These are phyloP conservation scores for Pythium pyrilobum DNA, from an alignment of 352 stramenopile genomes.

Conservation along the genomic window DNA sequence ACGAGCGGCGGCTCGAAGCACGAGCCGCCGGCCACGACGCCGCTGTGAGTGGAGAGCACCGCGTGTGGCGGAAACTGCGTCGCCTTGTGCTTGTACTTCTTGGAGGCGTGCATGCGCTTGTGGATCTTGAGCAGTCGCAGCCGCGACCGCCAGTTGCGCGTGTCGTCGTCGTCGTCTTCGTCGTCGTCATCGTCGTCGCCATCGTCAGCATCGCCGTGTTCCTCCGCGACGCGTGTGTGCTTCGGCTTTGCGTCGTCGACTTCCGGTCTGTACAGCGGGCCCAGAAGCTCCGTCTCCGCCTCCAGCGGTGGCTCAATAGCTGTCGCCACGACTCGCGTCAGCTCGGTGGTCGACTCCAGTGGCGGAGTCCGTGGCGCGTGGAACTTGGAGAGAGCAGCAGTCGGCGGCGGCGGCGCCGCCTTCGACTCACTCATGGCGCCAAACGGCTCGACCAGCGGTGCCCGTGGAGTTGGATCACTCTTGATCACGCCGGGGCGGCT, in stretches of 20 bases:
- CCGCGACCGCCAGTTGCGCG: constrained; percentile 7
- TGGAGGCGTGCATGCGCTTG: not conserved
- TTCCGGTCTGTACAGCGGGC: no score
- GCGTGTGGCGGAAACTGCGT: no score
- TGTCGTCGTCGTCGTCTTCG: not conserved
- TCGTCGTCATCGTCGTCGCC: not conserved
- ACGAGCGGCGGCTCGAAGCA: not conserved
- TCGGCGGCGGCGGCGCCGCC: no score
- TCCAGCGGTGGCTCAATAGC: no score
- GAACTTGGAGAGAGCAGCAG: no score
- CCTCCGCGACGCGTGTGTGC: not conserved
- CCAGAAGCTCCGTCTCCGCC: no score
- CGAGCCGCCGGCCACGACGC: not conserved
- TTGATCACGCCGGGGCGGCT: not conserved
- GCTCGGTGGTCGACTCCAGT: no score
- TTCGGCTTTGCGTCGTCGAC: not conserved
- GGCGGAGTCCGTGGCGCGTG: no score
- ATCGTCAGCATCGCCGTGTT: not conserved
- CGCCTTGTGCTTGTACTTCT: not conserved
- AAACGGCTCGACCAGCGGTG: no score
- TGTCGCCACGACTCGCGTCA: no score
- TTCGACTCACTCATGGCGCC: no score
- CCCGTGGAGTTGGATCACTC: no score
- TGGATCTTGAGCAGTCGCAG: constrained; percentile 15
- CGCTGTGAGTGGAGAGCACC: not conserved